Evolutionary conservation across 805 yeast genomes (phyloP), one percentile per base, ranked within the genome.

Genomic region (Saturnispora galanensis): DNA sequence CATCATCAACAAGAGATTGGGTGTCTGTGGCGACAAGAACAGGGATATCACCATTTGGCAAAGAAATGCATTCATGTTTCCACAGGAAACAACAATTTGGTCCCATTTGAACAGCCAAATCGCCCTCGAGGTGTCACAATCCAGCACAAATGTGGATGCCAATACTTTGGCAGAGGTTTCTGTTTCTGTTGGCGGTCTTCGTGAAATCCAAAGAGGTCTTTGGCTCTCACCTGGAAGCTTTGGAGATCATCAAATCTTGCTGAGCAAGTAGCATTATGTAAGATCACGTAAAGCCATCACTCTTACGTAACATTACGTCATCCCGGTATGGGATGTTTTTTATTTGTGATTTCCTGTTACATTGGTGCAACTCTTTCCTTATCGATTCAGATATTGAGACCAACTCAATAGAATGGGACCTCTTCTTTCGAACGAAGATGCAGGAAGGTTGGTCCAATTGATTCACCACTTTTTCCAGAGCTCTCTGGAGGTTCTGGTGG

Each of bases 21-120:
- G 53, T 1, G 16, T 5, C 26, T 4, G 26, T 5, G 26, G 26
- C 8, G 8, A 21, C 26, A 8, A 8, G 6, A 2, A 21, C 26
- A 8, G 26, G 6, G 26, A 21, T 8, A 21, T 21, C 26, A 5
- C 26, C 26, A 56, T 68, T 2, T 82, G 90, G 84, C 84, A 82
- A 57, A 73, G 81, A 53, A 71, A 78, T 10, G 87, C 90, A 0
- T 65, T 82, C 49, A 64, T 84, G 54, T 82, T 84, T 65, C 97
- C 97, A 1, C 70, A 73, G 33, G 84, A 81, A 52, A 68, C 69
- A 46, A 64, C 66, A 12, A 71, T 84, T 4, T 90, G 97, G 97
- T 68, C 66, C 29, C 65, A 73, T n/a, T 60, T 89, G 33, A 74
- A 76, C 56, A 58, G 63, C 21, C 66, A 65, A 41, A 71, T 79